These are phyloP conservation scores for Alternaria sp. DNA, from an alignment of 2,329 filamentous ascomycete genomes.

Conservation along the genomic window DNA sequence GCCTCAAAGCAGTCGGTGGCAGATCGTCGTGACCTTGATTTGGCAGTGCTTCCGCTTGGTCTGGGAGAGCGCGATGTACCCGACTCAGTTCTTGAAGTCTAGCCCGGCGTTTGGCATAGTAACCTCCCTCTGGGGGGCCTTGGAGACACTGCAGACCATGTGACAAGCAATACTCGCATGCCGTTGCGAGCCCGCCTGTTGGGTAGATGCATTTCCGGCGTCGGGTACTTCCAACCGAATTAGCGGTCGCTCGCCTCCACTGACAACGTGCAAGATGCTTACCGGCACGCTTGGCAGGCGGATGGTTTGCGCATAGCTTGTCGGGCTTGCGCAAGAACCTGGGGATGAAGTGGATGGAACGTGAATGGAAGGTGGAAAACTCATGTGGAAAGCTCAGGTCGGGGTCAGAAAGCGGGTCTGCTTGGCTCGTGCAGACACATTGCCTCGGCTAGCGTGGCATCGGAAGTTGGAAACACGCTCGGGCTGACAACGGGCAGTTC, in stretches of 20 bases:
- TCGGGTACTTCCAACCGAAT: constrained; percentile 20
- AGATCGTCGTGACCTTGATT: constrained; percentile 13
- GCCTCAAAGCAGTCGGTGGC: constrained; percentile 21
- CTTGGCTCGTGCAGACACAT: constrained; percentile 2
- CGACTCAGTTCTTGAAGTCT: constrained; percentile 15
- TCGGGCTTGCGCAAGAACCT: constrained; percentile 11
- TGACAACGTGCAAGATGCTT: constrained; percentile 7
- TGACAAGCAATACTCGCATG: constrained; percentile 28
- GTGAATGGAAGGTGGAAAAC: neutral
- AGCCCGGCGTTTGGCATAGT: constrained; percentile 30
- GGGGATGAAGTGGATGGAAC: constrained; percentile 1
- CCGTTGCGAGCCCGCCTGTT: constrained; percentile 13
- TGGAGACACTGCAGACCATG: constrained; percentile 28
- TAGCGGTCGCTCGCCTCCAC: neutral
- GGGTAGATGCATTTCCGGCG: constrained; percentile 33
- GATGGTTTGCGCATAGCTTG: constrained; percentile 32
- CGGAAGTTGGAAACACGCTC: neutral
- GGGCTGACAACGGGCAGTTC: neutral
- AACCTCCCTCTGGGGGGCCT: constrained; percentile 30
- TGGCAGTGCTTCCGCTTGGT: constrained; percentile 6
- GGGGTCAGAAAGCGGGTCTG: neutral
- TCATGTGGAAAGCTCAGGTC: neutral
- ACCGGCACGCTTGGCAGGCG: constrained; percentile 31
- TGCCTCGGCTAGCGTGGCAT: neutral
- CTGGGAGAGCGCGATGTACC: constrained; percentile 2